Conservation (phyloP, 345 rosid genomes). For the Kernera saxatilis region DNA sequence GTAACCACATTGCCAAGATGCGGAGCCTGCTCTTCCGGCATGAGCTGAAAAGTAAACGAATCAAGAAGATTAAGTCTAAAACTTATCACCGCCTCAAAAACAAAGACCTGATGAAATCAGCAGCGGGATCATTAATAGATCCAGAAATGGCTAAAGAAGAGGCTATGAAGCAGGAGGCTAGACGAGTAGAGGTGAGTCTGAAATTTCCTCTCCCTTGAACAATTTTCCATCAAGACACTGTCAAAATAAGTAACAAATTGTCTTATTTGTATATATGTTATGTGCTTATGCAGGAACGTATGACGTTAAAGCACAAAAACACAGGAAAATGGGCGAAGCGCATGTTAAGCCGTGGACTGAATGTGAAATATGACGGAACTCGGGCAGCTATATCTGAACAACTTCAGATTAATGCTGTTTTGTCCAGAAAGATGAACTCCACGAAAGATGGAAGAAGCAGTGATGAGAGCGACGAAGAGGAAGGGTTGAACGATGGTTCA, state of each 20-base stretch:
- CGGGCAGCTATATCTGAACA: slow-evolving; percentile 82
- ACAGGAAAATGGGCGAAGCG: slow-evolving; percentile 80
- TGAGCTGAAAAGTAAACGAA: slow-evolving; percentile 72
- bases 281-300: slow-evolving; percentile 58
- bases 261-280: background rate
- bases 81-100: slow-evolving; percentile 70
- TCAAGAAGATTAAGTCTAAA: slow-evolving; percentile 90
- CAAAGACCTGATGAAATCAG: slow-evolving; percentile 54
- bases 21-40: slow-evolving; percentile 86
- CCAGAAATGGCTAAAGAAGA: slow-evolving; percentile 81
- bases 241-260: background rate
- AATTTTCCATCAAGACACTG: background rate
- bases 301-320: slow-evolving; percentile 80
- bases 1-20: slow-evolving; percentile 69
- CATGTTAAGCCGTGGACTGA: slow-evolving; percentile 62
- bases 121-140: slow-evolving; percentile 51
- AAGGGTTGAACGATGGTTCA: slow-evolving; percentile 36
- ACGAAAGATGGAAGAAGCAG: slow-evolving; percentile 65
- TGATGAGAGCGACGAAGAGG: slow-evolving; percentile 58
- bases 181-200: slow-evolving; percentile 72
- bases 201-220: background rate
- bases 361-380: slow-evolving; percentile 72
- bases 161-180: slow-evolving; percentile 67
- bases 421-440: slow-evolving; percentile 84
- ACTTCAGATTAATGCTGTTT: slow-evolving; percentile 59